Evolutionary conservation across 2,329 filamentous ascomycete species (phyloP).

Genomic region (Madurella fahalii): DNA sequence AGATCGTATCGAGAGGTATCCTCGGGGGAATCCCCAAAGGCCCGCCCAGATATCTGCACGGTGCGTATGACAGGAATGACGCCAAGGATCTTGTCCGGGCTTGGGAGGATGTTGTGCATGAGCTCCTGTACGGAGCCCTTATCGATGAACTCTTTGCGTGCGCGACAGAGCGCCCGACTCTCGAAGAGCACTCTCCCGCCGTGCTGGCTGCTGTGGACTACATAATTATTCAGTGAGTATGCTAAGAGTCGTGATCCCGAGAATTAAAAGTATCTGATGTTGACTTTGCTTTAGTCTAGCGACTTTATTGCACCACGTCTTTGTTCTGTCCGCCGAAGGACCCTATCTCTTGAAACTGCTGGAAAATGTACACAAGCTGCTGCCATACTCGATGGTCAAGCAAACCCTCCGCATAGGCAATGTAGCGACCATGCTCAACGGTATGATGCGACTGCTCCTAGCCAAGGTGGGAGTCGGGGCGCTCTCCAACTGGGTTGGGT

Average conservation of each 20-base stretch:
- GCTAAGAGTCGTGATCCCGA: background rate
- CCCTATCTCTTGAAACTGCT: slow-evolving; percentile 68
- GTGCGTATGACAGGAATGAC: slow-evolving; percentile 53
- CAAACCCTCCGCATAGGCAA: slow-evolving; percentile 75
- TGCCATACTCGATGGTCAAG: slow-evolving; percentile 67
- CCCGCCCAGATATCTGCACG: slow-evolving; percentile 23
- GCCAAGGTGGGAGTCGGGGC: slow-evolving; percentile 73
- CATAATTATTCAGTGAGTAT: slow-evolving; percentile 62
- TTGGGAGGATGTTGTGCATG: slow-evolving; percentile 64
- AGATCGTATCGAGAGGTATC: slow-evolving; percentile 63
- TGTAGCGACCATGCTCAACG: slow-evolving; percentile 76
- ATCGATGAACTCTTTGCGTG: slow-evolving; percentile 62
- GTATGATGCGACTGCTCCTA: slow-evolving; percentile 66
- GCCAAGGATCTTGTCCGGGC: slow-evolving; percentile 58
- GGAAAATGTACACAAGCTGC: slow-evolving; percentile 63
- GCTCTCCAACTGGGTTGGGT: slow-evolving; percentile 73
- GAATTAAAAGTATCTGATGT: background rate
- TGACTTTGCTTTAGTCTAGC: slow-evolving; percentile 52
- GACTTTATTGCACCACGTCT: slow-evolving; percentile 68
- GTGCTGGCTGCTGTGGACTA: slow-evolving; percentile 63
- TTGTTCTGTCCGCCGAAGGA: slow-evolving; percentile 70
- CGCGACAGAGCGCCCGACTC: slow-evolving; percentile 54
- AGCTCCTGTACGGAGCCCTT: slow-evolving; percentile 63
- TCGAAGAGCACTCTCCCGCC: slow-evolving; percentile 60
- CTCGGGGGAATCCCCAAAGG: slow-evolving; percentile 54